Evolutionary conservation across 78 protist genomes (phyloP).

Genomic region (Cavenderia fasciculata): DNA sequence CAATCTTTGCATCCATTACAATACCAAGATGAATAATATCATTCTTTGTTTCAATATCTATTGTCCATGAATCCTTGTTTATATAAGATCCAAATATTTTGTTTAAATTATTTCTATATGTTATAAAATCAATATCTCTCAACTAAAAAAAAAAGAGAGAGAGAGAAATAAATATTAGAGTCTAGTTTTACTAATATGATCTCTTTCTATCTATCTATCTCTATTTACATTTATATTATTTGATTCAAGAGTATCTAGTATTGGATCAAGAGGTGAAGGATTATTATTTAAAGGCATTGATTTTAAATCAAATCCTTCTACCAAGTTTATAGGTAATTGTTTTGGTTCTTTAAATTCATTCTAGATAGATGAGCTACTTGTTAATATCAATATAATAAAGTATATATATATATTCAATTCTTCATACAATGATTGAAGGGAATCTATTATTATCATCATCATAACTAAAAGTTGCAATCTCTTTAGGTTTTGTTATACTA

Average conservation of each 20-base stretch:
- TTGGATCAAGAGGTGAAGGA: background rate
- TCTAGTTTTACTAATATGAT: background rate
- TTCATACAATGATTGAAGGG: slow-evolving; percentile 3
- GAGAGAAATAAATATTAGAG: background rate
- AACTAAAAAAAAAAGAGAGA: background rate
- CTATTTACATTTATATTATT: background rate
- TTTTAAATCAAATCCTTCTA: background rate
- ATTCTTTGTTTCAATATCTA: slow-evolving; percentile 8
- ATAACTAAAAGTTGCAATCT: slow-evolving; percentile 9
- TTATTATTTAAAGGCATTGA: background rate
- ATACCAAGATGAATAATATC: slow-evolving; percentile 10
- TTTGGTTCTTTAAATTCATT: background rate
- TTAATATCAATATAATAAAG: background rate
- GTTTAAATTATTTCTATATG: slow-evolving; percentile 19
- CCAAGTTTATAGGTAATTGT: background rate
- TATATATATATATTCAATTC: background rate
- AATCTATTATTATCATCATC: slow-evolving; percentile 5
- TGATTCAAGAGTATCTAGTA: background rate
- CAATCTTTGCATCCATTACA: background rate
- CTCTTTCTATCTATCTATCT: background rate
- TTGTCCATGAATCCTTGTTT: background rate
- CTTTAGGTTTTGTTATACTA: background rate
- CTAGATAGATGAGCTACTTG: background rate
- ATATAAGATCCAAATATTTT: slow-evolving; percentile 15
- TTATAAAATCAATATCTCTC: background rate